These are phyloP conservation scores for Silene uniflora DNA, from an alignment of 148 eudicot genomes.

Conservation along the genomic window DNA sequence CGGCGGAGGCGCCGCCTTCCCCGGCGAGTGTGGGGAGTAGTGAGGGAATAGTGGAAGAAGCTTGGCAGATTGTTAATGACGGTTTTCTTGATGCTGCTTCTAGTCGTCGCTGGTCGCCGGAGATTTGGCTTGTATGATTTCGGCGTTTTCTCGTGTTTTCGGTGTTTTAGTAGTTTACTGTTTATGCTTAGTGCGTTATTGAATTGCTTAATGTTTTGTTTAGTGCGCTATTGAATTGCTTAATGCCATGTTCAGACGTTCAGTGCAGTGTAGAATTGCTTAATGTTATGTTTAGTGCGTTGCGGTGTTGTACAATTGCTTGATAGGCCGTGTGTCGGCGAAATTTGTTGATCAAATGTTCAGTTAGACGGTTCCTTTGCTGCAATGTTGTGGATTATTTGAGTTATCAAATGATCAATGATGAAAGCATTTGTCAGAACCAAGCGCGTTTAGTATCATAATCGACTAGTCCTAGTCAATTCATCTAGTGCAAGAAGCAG, in stretches of 20 bases:
- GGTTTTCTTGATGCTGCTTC: slow-evolving; percentile 50
- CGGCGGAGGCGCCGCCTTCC: not conserved
- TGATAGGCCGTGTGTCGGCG: too few relatives aligned
- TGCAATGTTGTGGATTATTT: not conserved
- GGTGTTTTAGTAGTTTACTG: not conserved
- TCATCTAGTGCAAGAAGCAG: slow-evolving; percentile 3
- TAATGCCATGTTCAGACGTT: not conserved
- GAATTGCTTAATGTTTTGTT: too few relatives aligned
- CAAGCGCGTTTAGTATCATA: too few relatives aligned
- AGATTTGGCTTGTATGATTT: slow-evolving; percentile 60
- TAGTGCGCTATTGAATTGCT: not conserved
- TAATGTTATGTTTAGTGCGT: not conserved
- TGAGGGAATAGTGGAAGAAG: slow-evolving; percentile 78
- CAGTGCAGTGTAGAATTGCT: not conserved
- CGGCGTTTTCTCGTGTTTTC: not conserved
- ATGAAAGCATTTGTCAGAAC: not conserved
- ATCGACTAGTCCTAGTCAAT: not conserved
- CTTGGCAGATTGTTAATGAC: slow-evolving; percentile 88
- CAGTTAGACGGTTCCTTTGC: not conserved
- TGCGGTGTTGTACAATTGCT: not conserved
- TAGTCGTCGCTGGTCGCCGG: slow-evolving; percentile 67
- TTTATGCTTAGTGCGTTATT: too few relatives aligned
- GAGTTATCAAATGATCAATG: not conserved
- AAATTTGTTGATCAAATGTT: too few relatives aligned
- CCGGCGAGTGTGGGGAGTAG: slow-evolving; percentile 36